Conservation (phyloP, 2,329 filamentous ascomycete species). For the Stromatinia cepivora region DNA sequence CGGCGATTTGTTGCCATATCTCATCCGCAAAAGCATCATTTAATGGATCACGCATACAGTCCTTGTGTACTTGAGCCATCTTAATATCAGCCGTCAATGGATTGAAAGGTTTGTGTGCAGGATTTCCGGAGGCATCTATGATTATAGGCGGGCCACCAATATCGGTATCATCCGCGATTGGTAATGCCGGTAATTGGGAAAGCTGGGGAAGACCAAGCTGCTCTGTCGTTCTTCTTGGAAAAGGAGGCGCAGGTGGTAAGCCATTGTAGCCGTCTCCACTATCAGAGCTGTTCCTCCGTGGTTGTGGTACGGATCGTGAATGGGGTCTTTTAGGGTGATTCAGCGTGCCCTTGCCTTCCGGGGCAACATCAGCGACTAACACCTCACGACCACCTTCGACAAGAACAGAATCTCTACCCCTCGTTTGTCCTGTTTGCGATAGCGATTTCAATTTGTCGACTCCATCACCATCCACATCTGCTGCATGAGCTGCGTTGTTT, state of each 20-base stretch:
- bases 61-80: constrained; percentile 72
- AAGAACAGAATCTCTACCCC: constrained; percentile 70
- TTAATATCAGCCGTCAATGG: constrained; percentile 67
- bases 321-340: constrained; percentile 51
- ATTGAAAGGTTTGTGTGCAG: constrained; percentile 49
- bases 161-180: constrained; percentile 74
- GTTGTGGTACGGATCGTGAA: constrained; percentile 33
- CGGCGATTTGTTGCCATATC: constrained; percentile 81
- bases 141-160: constrained; percentile 72
- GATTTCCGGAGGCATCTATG: constrained; percentile 54
- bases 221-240: constrained; percentile 62
- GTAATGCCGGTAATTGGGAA: constrained; percentile 70
- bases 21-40: constrained; percentile 80
- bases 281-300: constrained; percentile 28
- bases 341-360: constrained; percentile 64
- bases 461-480: constrained; percentile 78
- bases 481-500: constrained; percentile 61
- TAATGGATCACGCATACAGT: constrained; percentile 93
- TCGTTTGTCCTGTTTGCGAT: constrained; percentile 58
- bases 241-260: constrained; percentile 58
- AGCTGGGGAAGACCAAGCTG: constrained; percentile 67
- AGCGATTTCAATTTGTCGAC: constrained; percentile 72
- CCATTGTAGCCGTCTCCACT: constrained; percentile 46
- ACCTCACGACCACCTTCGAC: constrained; percentile 69
- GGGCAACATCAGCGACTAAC: constrained; percentile 61